Conservation (phyloP, 768 basidiomycete genomes). For the Clathrus columnatus region DNA sequence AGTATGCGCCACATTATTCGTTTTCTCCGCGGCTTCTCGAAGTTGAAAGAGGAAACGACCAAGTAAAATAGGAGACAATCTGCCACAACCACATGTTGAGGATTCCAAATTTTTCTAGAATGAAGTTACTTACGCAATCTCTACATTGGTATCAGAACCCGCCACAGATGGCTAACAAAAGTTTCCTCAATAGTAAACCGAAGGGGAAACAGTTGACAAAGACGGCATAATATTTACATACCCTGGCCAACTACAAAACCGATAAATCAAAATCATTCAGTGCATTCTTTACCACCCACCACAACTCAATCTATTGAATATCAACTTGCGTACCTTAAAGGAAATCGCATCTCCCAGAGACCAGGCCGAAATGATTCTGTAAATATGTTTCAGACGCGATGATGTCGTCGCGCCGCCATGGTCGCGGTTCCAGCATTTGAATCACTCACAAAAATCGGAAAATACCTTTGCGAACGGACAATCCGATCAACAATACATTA, state of each 20-base stretch:
- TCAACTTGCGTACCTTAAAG: background rate
- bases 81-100: background rate
- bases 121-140: background rate
- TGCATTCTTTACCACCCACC: too few species aligned
- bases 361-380: background rate
- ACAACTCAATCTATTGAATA: background rate
- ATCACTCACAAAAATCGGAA: background rate
- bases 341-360: background rate
- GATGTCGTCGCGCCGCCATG: too few species aligned
- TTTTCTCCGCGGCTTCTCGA: too few species aligned
- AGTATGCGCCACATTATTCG: too few species aligned
- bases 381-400: background rate
- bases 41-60: background rate
- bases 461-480: background rate
- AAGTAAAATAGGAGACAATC: background rate
- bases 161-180: background rate
- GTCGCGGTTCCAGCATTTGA: background rate
- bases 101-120: background rate
- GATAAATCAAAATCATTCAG: too few species aligned
- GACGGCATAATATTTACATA: too few species aligned
- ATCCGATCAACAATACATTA: too few species aligned
- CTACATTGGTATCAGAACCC: background rate
- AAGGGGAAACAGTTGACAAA: too few species aligned
- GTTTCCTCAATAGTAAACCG: too few species aligned
- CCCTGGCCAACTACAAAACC: background rate